Base-by-base conservation (phyloP, 768 basidiomycete species). In the Calvatia gigantea region DNA sequence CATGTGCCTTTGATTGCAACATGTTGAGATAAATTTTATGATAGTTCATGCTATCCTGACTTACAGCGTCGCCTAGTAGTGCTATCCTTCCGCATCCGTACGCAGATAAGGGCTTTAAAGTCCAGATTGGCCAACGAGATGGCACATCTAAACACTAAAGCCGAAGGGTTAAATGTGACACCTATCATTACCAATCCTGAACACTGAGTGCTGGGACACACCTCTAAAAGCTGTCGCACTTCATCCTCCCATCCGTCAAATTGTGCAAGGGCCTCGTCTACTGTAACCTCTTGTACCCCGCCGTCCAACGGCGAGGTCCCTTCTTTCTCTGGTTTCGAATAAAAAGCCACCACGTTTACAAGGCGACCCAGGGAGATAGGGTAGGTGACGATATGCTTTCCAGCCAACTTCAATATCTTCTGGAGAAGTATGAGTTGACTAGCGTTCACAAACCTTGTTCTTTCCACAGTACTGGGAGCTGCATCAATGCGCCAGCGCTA, bases 51-150 rank as follows among this genome's bases (percentile, higher is more conserved):
- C n/a, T n/a, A n/a, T 29, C 29, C 50, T 42, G 6, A 58, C 65
- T 42, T 58, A 75, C 74, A 5, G 80, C 76, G 46, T 81, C 80
- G n/a, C 78, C 81, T 3, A 79, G 52, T 4, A 82, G 64, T 3
- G 68, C 74, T 1, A 80, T 69, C 7, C 64, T 61, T 11, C 68
- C 70, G 27, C 66, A 64, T 14, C 68, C 72, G 55, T 70, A 78
- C 3, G 65, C 65, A 0, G 68, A 67, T 4, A 82, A 62, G 9
- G 69, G 64, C n/a, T 64, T 66, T 6, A 79, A 61, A 5, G 65
- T 62, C 60, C 76, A 71, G 0, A 79, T 66, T 1, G 72, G 74
- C 75, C 79, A 80, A 55, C 67, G 64, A 14, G 68, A 70, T 2
- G 73, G 67, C 12, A 58, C 65, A 11, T 68, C 64, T n/a, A 70